A percentile compares a stretch with the other conserved stretches of the same genome.
These are phyloP conservation scores for Blumeria hordei DNA, from an alignment of 2,329 filamentous ascomycete genomes.

Conservation along the genomic window DNA sequence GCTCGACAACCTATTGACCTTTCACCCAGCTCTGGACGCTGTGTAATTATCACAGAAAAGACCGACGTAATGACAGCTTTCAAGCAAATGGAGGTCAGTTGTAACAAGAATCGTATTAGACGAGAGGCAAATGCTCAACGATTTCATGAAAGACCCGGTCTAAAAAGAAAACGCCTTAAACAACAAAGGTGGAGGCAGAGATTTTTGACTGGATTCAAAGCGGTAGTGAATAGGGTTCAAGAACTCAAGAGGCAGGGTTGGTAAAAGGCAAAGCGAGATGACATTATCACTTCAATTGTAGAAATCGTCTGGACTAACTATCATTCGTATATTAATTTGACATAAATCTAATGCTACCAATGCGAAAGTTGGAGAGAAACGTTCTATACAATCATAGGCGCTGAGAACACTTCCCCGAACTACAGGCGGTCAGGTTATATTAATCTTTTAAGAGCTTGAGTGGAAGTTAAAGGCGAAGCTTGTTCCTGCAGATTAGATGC, in stretches of 20 bases:
- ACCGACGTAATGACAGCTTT: slow-evolving; percentile 11
- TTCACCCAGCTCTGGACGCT: slow-evolving; percentile 10
- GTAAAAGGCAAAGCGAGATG: slow-evolving; percentile 20
- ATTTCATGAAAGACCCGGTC: slow-evolving; percentile 50
- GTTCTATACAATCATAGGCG: too few species aligned
- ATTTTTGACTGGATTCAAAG: slow-evolving; percentile 46
- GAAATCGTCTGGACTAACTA: too few species aligned
- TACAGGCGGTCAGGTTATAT: too few species aligned
- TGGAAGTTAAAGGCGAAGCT: too few species aligned
- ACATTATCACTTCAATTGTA: too few species aligned
- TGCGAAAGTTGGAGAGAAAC: too few species aligned
- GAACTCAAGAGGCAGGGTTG: slow-evolving; percentile 58
- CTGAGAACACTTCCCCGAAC: too few species aligned
- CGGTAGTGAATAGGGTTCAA: slow-evolving; percentile 36
- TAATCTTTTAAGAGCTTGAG: too few species aligned
- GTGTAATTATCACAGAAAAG: slow-evolving; percentile 5
- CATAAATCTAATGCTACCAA: too few species aligned
- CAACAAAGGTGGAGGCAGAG: slow-evolving; percentile 42
- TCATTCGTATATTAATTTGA: too few species aligned
- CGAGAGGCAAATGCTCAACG: slow-evolving; percentile 31
- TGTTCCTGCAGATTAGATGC: too few species aligned
- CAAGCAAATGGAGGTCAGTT: slow-evolving; percentile 18
- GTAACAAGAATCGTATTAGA: slow-evolving; percentile 31
- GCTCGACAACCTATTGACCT: slow-evolving; percentile 6
- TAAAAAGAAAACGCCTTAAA: slow-evolving; percentile 53